Conservation (phyloP, 2,329 filamentous ascomycete species). For the Alternaria ventricosa region DNA sequence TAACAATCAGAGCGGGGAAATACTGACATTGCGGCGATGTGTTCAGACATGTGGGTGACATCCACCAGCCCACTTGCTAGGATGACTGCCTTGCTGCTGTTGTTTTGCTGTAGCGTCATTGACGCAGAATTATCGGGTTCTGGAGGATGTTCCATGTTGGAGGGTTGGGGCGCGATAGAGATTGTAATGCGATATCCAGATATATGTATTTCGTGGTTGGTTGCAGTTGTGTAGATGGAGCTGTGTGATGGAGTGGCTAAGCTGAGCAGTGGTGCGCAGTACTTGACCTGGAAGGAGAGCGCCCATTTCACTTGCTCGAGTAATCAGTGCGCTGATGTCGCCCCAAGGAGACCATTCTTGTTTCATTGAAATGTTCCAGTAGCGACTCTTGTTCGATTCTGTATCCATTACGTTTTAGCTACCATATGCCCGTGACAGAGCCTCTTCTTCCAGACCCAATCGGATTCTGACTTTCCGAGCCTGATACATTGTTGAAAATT, state of each 20-base stretch:
- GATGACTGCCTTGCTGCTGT: neutral
- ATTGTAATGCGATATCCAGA: neutral
- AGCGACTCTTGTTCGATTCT: neutral
- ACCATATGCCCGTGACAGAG: neutral
- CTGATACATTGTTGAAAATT: neutral
- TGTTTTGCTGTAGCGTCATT: neutral
- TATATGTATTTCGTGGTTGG: neutral
- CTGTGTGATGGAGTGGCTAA: neutral
- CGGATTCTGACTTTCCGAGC: neutral
- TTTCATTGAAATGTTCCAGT: neutral
- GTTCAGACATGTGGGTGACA: neutral
- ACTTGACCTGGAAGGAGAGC: neutral
- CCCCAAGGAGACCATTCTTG: neutral
- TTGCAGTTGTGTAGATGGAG: neutral
- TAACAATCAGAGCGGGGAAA: fast-evolving
- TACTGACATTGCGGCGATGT: neutral
- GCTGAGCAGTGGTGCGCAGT: neutral
- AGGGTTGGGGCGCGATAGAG: neutral
- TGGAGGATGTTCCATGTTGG: neutral
- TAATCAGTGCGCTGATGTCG: neutral
- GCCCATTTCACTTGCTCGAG: neutral
- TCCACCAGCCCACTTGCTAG: neutral
- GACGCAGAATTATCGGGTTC: neutral
- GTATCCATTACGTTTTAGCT: neutral
- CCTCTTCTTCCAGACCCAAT: neutral